Evolutionary conservation across 1,284 basidiomycete genomes (phyloP).

Genomic region (Boletus semigastroideus): DNA sequence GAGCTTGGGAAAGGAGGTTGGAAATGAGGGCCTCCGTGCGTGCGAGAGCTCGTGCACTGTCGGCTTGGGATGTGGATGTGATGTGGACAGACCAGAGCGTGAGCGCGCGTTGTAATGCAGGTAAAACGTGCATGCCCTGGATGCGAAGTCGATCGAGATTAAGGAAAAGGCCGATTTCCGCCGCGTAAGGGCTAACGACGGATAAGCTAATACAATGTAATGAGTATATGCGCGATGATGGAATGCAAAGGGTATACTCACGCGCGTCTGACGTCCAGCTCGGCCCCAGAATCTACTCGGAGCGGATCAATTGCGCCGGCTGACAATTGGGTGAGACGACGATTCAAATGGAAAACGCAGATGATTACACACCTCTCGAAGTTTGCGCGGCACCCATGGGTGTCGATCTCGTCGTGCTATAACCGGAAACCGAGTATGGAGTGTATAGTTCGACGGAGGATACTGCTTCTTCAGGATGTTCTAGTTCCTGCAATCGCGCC

Average conservation of each 20-base stretch:
- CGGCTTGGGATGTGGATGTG: slow-evolving; percentile 18
- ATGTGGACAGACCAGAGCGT: slow-evolving; percentile 40
- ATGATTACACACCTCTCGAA: slow-evolving; percentile 7
- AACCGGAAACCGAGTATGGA: slow-evolving; percentile 28
- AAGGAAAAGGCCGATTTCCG: slow-evolving; percentile 36
- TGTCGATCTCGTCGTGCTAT: not conserved
- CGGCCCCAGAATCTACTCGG: slow-evolving; percentile 1
- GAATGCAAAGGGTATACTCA: not conserved
- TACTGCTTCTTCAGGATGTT: slow-evolving; percentile 28
- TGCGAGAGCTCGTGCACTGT: slow-evolving; percentile 7
- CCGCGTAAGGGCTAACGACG: slow-evolving; percentile 20
- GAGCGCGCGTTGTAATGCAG: slow-evolving; percentile 35
- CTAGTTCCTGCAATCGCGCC: slow-evolving; percentile 38
- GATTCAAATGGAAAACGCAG: too few relatives aligned
- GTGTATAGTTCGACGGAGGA: slow-evolving; percentile 31
- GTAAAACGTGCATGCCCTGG: slow-evolving; percentile 23
- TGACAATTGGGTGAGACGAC: not conserved
- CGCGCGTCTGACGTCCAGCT: slow-evolving; percentile 9
- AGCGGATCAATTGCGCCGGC: not conserved
- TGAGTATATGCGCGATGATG: not conserved
- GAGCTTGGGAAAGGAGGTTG: slow-evolving; percentile 33
- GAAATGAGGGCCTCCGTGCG: slow-evolving; percentile 12
- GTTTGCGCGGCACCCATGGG: not conserved
- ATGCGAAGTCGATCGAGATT: slow-evolving; percentile 30
- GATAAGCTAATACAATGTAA: slow-evolving; percentile 15